Conservation (phyloP, 257 asterid genomes). For the Salvia rosmarinus region DNA sequence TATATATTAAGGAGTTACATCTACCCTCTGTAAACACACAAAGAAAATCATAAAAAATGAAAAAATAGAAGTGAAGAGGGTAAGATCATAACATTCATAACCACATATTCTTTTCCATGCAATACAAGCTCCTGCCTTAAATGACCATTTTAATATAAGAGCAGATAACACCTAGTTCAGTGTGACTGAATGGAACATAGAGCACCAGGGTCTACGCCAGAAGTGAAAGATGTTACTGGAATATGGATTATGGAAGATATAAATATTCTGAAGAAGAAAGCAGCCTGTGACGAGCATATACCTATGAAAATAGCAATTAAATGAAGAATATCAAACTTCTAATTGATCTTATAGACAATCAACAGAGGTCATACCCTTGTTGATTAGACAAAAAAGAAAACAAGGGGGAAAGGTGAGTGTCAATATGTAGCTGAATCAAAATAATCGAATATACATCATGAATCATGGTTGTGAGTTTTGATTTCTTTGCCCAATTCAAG, state of each 20-base stretch:
- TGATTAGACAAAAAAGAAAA: background rate
- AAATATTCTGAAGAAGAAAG: background rate
- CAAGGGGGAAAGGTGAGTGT: background rate
- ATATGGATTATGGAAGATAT: background rate
- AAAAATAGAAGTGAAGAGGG: background rate
- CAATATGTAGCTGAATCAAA: background rate
- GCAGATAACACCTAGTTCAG: constrained; percentile 11
- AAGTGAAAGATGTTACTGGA: background rate
- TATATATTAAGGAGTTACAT: background rate
- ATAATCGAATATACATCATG: constrained; percentile 4
- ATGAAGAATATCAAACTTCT: background rate
- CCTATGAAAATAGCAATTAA: background rate
- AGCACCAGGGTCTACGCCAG: background rate
- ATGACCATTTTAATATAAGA: background rate
- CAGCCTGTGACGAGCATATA: background rate
- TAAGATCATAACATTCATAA: background rate
- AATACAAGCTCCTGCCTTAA: background rate
- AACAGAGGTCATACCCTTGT: background rate
- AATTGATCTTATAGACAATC: constrained; percentile 2
- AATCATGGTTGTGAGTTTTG: constrained; percentile 5
- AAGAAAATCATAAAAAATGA: background rate
- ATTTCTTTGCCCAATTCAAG: constrained; percentile 20
- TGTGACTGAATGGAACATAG: background rate
- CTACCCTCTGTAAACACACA: background rate
- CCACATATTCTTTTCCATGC: background rate